Conservation (phyloP, 768 basidiomycete species). For the Mycena crocata region DNA sequence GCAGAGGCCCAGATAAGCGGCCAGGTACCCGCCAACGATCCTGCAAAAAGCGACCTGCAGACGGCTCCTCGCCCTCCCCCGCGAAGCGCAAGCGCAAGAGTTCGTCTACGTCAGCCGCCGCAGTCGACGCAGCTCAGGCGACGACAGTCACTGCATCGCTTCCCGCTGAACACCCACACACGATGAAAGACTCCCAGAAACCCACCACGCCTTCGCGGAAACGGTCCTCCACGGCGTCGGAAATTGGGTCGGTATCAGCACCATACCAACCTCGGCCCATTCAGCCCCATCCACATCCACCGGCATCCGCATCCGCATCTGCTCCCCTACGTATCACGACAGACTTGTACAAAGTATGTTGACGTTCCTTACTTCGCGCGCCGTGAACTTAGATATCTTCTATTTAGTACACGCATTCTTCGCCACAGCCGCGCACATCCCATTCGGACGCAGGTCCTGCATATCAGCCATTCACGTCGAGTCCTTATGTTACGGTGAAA, state of each 20-base stretch:
- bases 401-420: conserved; percentile 13
- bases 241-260: neutral
- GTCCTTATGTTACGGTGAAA: conserved; percentile 23
- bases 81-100: conserved; percentile 66
- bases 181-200: conserved; percentile 16
- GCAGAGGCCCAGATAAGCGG: conserved; percentile 87
- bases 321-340: conserved; percentile 28
- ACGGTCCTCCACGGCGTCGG: conserved; percentile 8
- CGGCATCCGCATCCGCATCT: conserved; percentile 17
- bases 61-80: conserved; percentile 61
- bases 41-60: conserved; percentile 82
- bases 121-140: conserved; percentile 52
- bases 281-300: conserved; percentile 20
- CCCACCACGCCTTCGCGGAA: conserved; percentile 10
- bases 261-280: conserved; percentile 17
- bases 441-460: conserved; percentile 1
- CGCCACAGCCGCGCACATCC: conserved; percentile 12
- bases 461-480: conserved; percentile 15
- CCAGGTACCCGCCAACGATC: conserved; percentile 87
- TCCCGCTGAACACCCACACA: neutral
- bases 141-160: conserved; percentile 37
- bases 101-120: conserved; percentile 48
- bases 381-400: neutral
- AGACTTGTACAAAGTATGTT: conserved; percentile 20
- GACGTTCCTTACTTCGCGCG: neutral